Conservation (phyloP, 768 basidiomycete species). For the Boletus rex-veris region DNA sequence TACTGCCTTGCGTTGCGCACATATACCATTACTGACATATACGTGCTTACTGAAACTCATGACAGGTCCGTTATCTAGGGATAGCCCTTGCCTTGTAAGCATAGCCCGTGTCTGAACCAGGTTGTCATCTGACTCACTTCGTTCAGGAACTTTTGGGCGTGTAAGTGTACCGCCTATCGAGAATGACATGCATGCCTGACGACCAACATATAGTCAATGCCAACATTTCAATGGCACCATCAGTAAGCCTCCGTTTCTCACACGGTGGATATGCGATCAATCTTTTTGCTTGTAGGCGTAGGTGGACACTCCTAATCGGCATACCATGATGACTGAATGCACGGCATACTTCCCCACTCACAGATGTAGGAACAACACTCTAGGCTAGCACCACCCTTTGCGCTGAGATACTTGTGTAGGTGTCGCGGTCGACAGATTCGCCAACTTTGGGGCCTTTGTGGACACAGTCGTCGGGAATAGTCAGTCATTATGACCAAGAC, state of each 20-base stretch:
- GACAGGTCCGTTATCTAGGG: constrained; percentile 17
- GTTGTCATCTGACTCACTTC: not conserved
- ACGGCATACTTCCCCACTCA: not conserved
- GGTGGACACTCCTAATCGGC: not conserved
- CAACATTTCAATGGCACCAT: constrained; percentile 14
- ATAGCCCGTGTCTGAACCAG: not conserved
- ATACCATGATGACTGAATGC: not conserved
- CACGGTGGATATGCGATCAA: not conserved
- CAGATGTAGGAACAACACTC: constrained; percentile 5
- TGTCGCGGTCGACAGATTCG: constrained; percentile 7
- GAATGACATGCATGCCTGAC: not conserved
- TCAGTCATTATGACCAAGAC: not conserved
- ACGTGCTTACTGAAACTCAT: not conserved
- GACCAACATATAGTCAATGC: constrained; percentile 11
- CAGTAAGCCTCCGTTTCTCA: constrained; percentile 2
- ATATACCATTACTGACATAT: not conserved
- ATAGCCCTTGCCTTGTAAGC: constrained; percentile 17
- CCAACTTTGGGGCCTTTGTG: constrained; percentile 14
- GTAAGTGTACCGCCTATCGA: constrained; percentile 1
- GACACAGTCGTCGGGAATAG: constrained; percentile 8
- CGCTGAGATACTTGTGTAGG: not conserved
- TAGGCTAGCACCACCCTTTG: not conserved
- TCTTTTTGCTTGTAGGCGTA: constrained; percentile 4
- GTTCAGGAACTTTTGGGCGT: constrained; percentile 13
- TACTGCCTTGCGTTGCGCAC: not conserved